Conservation (phyloP, 2,329 filamentous ascomycete genomes). For the Dryadomyces quercivorus region DNA sequence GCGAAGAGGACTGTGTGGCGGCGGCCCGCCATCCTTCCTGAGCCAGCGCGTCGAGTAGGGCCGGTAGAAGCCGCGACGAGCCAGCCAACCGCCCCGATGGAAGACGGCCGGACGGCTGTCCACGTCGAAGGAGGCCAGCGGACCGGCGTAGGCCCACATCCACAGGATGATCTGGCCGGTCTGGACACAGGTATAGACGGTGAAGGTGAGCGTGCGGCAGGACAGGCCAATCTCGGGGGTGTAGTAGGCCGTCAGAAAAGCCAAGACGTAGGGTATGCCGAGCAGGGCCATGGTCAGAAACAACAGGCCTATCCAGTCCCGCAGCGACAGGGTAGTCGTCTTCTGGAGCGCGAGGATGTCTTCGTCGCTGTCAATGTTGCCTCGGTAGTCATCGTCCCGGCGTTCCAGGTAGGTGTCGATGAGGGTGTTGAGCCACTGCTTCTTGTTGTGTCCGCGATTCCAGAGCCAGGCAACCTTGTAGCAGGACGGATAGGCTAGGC, state of each 20-base stretch:
- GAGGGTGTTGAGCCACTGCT: conserved; percentile 14
- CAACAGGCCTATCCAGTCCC: conserved; percentile 13
- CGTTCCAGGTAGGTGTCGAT: conserved; percentile 8
- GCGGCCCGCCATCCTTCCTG: not conserved
- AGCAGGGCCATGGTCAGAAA: conserved; percentile 11
- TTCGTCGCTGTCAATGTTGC: conserved; percentile 4
- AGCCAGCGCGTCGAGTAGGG: conserved; percentile 11
- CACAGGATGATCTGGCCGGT: conserved; percentile 13
- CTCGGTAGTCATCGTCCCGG: not conserved
- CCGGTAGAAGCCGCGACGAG: conserved; percentile 11
- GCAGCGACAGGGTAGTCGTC: conserved; percentile 7
- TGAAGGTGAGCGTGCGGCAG: conserved; percentile 15
- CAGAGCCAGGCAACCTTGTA: conserved; percentile 17
- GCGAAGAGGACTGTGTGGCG: conserved; percentile 3
- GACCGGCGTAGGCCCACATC: conserved; percentile 15
- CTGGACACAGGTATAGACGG: conserved; percentile 11
- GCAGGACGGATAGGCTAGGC: conserved; percentile 15
- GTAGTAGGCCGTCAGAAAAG: conserved; percentile 14
- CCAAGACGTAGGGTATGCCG: conserved; percentile 12
- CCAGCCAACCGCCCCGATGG: conserved; percentile 12
- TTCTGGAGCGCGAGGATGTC: conserved; percentile 10
- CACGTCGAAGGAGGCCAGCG: not conserved
- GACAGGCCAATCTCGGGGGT: conserved; percentile 15
- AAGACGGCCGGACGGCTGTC: conserved; percentile 4
- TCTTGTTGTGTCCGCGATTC: conserved; percentile 16